Conservation (phyloP, 2,329 filamentous ascomycete genomes). For the Lecanosticta acicola region DNA sequence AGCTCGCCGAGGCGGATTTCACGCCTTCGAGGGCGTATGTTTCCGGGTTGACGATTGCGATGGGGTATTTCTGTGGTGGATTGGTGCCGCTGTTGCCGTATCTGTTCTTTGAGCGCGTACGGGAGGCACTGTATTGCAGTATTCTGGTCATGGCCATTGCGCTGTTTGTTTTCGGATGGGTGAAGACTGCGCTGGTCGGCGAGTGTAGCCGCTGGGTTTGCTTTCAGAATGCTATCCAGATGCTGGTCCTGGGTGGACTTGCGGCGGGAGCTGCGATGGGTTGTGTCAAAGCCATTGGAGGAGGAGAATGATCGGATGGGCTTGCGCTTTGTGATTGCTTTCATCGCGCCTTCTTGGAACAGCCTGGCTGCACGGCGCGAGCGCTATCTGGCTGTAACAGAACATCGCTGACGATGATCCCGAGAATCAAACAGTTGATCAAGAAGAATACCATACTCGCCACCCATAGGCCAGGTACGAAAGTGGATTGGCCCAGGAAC, state of each 20-base stretch:
- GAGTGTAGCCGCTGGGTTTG: constrained; percentile 43
- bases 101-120: constrained; percentile 47
- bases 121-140: constrained; percentile 54
- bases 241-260: constrained; percentile 58
- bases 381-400: neutral
- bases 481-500: constrained; percentile 69
- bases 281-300: constrained; percentile 53
- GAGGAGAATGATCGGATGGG: constrained; percentile 11
- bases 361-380: neutral
- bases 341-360: constrained; percentile 13
- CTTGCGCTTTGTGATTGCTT: constrained; percentile 1
- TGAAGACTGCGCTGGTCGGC: constrained; percentile 53
- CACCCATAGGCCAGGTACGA: constrained; percentile 76
- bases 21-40: constrained; percentile 39
- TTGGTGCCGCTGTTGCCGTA: constrained; percentile 67
- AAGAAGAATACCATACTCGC: constrained; percentile 74
- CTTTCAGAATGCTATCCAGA: constrained; percentile 57
- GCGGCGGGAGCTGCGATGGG: constrained; percentile 62
- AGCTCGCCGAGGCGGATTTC: constrained; percentile 40
- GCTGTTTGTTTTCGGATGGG: constrained; percentile 59
- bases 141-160: constrained; percentile 56
- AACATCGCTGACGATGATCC: constrained; percentile 68
- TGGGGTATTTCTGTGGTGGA: constrained; percentile 65
- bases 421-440: constrained; percentile 82
- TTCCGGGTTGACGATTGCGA: constrained; percentile 60